Conservation (phyloP, 345 rosid genomes). For the Turritis glabra region DNA sequence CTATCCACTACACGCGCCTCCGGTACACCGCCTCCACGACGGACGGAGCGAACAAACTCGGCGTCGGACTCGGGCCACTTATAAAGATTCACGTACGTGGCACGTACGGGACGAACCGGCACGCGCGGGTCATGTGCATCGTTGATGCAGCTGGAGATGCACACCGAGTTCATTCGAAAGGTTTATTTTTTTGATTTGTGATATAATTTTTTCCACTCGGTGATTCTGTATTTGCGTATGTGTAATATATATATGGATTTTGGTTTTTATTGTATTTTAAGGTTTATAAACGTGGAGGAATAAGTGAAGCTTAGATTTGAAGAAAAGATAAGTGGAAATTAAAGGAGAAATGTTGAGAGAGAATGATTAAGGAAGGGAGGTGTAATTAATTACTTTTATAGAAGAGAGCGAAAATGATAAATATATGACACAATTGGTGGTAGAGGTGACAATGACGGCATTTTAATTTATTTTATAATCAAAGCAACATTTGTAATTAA, state of each 20-base stretch:
- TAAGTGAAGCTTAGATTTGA: conserved; percentile 57
- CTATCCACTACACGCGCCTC: conserved; percentile 65
- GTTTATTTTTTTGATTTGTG: not conserved
- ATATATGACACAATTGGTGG: conserved; percentile 10
- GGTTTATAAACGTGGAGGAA: conserved; percentile 28
- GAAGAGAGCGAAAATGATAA: not conserved
- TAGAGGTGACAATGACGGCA: conserved; percentile 17
- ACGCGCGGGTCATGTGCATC: conserved; percentile 68
- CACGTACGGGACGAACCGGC: conserved; percentile 64
- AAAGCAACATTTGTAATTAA: conserved; percentile 20
- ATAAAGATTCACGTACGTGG: conserved; percentile 65
- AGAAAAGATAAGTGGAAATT: conserved; percentile 47
- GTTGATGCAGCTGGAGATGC: conserved; percentile 75
- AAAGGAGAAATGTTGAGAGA: conserved; percentile 18
- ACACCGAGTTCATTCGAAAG: conserved; percentile 56
- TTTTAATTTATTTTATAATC: conserved; percentile 15
- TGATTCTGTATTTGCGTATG: conserved; percentile 2
- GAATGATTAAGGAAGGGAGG: conserved; percentile 13
- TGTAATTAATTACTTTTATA: conserved; percentile 12
- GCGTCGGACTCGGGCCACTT: conserved; percentile 84
- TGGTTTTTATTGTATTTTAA: not conserved
- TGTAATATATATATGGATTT: conserved; percentile 30
- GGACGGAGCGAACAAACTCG: conserved; percentile 57
- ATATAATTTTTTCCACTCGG: not conserved
- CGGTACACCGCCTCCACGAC: conserved; percentile 32